Evolutionary conservation across 257 asterid species (phyloP).

Genomic region (Ehretia macrophylla): DNA sequence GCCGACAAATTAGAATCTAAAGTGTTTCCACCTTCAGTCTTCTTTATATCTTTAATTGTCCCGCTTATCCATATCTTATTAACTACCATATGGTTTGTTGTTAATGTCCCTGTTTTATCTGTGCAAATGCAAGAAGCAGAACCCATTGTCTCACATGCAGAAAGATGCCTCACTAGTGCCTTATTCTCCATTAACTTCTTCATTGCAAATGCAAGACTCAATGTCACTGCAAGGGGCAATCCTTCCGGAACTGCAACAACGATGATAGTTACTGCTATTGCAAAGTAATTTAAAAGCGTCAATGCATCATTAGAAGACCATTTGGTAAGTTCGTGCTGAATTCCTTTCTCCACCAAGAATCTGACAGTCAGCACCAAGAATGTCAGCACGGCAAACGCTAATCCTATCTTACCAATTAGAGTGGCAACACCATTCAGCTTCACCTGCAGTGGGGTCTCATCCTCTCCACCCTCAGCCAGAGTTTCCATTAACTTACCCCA

Average conservation of each 20-base stretch:
- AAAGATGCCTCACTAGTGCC: slow-evolving; percentile 86
- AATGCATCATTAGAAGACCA: slow-evolving; percentile 82
- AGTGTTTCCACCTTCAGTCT: slow-evolving; percentile 26
- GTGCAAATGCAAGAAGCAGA: slow-evolving; percentile 94
- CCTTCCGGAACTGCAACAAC: slow-evolving; percentile 99
- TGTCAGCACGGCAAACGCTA: slow-evolving; percentile 65
- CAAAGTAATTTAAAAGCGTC: slow-evolving; percentile 73
- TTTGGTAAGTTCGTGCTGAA: slow-evolving; percentile 41
- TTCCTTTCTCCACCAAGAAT: slow-evolving; percentile 65
- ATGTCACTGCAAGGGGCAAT: slow-evolving; percentile 87
- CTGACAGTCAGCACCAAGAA: slow-evolving; percentile 62
- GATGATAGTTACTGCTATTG: slow-evolving; percentile 92
- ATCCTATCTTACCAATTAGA: slow-evolving; percentile 87
- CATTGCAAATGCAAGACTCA: slow-evolving; percentile 97
- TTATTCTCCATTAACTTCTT: slow-evolving; percentile 72
- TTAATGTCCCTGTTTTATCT: slow-evolving; percentile 94
- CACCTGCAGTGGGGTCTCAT: slow-evolving; percentile 97
- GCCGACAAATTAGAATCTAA: slow-evolving; percentile 41
- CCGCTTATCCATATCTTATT: slow-evolving; percentile 70
- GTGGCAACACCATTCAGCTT: slow-evolving; percentile 97
- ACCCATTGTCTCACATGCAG: slow-evolving; percentile 99
- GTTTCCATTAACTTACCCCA: slow-evolving; percentile 99
- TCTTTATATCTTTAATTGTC: slow-evolving; percentile 40
- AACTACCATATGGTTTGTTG: slow-evolving; percentile 93
- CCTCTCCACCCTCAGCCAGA: slow-evolving; percentile 90